phyloP scores from a whole-genome alignment of 1,139 yeast genomes.

The Pichia sp. region DNA sequence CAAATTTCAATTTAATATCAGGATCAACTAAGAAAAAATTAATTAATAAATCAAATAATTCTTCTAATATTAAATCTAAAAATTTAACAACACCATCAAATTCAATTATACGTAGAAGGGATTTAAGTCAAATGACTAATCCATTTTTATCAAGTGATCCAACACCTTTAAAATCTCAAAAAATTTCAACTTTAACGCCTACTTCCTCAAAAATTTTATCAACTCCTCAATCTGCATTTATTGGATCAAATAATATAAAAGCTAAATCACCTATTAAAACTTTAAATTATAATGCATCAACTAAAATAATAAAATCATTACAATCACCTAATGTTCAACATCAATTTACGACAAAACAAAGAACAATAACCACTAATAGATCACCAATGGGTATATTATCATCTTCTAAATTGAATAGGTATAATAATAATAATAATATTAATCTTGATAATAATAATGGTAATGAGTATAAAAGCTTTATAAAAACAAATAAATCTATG shows the following conservation, averaged over 20 bases:
- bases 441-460: background rate
- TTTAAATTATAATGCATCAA: slow-evolving; percentile 10
- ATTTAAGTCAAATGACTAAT: slow-evolving; percentile 14
- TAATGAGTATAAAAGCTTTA: background rate
- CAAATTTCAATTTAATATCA: background rate
- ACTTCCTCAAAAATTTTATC: background rate
- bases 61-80: slow-evolving; percentile 1
- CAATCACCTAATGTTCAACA: no score
- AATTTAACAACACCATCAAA: slow-evolving; percentile 8
- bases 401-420: background rate
- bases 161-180: slow-evolving; percentile 20
- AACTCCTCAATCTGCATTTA: slow-evolving; percentile 2
- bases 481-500: background rate
- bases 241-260: slow-evolving; percentile 25
- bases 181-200: background rate
- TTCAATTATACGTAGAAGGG: slow-evolving; percentile 13
- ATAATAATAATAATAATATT: background rate
- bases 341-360: background rate
- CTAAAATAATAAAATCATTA: background rate
- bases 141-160: slow-evolving; percentile 16
- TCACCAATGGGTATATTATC: slow-evolving; percentile 7
- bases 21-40: background rate
- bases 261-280: slow-evolving; percentile 25
- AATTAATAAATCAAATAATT: background rate
- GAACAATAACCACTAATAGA: background rate